Conservation (phyloP, 2,329 filamentous ascomycete species). For the Trichophyton schoenleinii region DNA sequence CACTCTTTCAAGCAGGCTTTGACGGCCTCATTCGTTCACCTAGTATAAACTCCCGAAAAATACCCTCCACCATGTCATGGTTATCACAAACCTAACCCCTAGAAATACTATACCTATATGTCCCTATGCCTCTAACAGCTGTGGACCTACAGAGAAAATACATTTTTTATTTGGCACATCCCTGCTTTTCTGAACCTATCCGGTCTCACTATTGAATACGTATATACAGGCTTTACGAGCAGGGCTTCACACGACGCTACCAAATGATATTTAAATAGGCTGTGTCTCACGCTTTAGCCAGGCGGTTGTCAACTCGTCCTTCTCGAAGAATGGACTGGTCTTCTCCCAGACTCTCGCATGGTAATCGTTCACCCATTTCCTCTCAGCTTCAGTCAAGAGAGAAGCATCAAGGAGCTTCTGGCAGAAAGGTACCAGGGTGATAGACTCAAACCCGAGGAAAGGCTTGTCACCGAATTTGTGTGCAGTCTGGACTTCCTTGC, state of each 20-base stretch:
- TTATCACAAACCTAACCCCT: not conserved
- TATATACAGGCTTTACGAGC: not conserved
- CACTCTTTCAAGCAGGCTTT: not conserved
- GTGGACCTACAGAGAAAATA: not conserved
- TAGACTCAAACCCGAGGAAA: conserved; percentile 89
- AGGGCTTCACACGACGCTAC: not conserved
- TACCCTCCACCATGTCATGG: not conserved
- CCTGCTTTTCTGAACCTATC: not conserved
- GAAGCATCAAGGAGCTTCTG: conserved; percentile 67
- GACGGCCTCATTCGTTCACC: not conserved
- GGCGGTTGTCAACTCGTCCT: conserved; percentile 55
- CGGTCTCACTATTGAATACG: not conserved
- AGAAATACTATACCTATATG: not conserved
- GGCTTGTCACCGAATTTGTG: conserved; percentile 87
- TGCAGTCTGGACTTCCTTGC: conserved; percentile 73
- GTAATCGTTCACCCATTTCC: conserved; percentile 76
- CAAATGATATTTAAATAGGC: conserved; percentile 24
- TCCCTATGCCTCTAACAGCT: no score
- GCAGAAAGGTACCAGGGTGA: conserved; percentile 94
- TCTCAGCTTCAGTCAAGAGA: conserved; percentile 62
- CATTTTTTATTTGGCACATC: not conserved
- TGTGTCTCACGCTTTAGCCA: conserved; percentile 86
- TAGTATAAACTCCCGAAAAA: not conserved
- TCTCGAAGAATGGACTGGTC: conserved; percentile 62
- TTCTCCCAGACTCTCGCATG: conserved; percentile 70